phyloP scores from a whole-genome alignment of 805 yeast genomes.

The Metschnikowia hibisci region DNA sequence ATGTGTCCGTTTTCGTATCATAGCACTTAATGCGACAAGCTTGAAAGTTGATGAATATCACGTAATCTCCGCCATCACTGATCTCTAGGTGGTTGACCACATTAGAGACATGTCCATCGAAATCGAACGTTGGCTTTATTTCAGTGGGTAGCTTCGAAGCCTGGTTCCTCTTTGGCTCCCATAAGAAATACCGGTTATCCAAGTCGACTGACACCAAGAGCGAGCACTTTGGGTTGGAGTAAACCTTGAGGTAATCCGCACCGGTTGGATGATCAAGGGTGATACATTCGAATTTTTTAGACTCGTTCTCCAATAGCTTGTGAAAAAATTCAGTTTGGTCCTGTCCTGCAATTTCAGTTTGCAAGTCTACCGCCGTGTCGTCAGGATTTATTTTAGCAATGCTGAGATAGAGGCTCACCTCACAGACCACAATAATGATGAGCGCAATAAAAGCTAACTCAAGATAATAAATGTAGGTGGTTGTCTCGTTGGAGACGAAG shows the following conservation, averaged over 20 bases:
- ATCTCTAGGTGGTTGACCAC: constrained; percentile 49
- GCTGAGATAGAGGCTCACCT: not conserved
- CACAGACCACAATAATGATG: not conserved
- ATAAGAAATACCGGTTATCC: constrained; percentile 66
- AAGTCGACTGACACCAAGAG: constrained; percentile 68
- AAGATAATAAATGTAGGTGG: constrained; percentile 47
- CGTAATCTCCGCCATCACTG: constrained; percentile 56
- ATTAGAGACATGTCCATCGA: not conserved
- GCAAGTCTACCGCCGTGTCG: constrained; percentile 1
- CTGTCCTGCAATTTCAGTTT: constrained; percentile 1
- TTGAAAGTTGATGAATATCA: constrained; percentile 50
- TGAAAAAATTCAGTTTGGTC: constrained; percentile 1
- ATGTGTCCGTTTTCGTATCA: constrained; percentile 51
- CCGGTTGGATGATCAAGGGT: constrained; percentile 45
- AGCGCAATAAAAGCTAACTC: constrained; percentile 51
- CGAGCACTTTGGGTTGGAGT: constrained; percentile 56
- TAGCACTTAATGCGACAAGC: constrained; percentile 55
- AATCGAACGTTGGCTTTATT: constrained; percentile 25
- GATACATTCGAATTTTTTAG: constrained; percentile 27
- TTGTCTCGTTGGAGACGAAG: not conserved
- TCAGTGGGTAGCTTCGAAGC: not conserved
- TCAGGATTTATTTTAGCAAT: not conserved
- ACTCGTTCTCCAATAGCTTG: constrained; percentile 16
- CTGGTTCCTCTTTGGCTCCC: constrained; percentile 51
- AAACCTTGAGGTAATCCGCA: constrained; percentile 58